Percentiles rank a stretch among this genome's conserved stretches.
phyloP scores from a whole-genome alignment of 257 asterid species.

The Striga asiatica region DNA sequence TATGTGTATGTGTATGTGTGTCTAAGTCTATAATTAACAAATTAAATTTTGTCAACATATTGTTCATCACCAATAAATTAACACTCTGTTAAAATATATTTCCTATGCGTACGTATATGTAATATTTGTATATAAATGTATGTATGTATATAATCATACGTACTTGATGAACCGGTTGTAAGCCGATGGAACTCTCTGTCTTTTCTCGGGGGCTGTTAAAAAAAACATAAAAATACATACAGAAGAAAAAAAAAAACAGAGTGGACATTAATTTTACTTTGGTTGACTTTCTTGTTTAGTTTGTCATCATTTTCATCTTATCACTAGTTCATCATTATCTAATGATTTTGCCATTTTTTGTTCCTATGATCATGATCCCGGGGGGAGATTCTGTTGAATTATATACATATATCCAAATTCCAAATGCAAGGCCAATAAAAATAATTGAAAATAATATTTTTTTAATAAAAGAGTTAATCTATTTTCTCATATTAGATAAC shows the following conservation, averaged over 20 bases:
- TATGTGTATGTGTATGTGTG: no score
- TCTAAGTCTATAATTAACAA: no score
- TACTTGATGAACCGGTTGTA: constrained; percentile 97
- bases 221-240: neutral
- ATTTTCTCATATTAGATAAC: no score
- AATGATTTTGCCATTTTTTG: constrained; percentile 38
- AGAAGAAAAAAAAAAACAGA: constrained; percentile 26
- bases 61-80: neutral
- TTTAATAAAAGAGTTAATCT: constrained; percentile 1
- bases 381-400: constrained; percentile 25
- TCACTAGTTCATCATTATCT: constrained; percentile 83
- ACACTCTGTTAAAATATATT: neutral
- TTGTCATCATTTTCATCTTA: constrained; percentile 24
- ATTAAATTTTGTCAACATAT: no score
- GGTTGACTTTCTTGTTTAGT: constrained; percentile 43
- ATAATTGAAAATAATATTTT: no score
- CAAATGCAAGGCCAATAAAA: neutral
- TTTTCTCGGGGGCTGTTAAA: constrained; percentile 83
- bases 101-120: no score
- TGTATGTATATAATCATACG: constrained; percentile 12
- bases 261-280: constrained; percentile 28
- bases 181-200: constrained; percentile 99
- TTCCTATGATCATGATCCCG: constrained; percentile 32
- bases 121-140: no score
- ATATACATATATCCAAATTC: neutral